Percentiles rank a stretch among this genome's conserved stretches.
These are phyloP conservation scores for Collariella sp. DNA, from an alignment of 495 filamentous ascomycete species.

Conservation along the genomic window DNA sequence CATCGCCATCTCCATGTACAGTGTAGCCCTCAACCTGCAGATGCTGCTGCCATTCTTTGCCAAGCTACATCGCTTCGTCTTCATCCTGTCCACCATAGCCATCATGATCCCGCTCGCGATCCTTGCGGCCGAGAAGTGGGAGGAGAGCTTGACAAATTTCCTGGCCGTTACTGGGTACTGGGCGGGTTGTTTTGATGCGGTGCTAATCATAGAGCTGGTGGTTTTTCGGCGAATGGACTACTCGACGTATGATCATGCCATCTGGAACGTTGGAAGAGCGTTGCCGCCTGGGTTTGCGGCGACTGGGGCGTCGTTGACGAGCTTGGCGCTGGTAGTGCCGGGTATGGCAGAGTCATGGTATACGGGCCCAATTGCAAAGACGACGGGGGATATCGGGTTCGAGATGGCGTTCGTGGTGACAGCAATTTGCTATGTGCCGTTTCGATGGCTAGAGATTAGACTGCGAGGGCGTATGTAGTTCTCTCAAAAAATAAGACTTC, in stretches of 20 bases:
- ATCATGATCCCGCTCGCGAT: conserved; percentile 44
- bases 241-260: conserved; percentile 33
- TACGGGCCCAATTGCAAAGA: conserved; percentile 41
- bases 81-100: conserved; percentile 36
- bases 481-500: no score
- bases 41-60: conserved; percentile 39
- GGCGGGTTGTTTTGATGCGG: conserved; percentile 42
- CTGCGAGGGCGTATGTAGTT: conserved; percentile 16
- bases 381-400: conserved; percentile 47
- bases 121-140: conserved; percentile 39
- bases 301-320: conserved; percentile 27
- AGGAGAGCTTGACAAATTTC: conserved; percentile 43
- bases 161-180: conserved; percentile 47
- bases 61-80: conserved; percentile 38
- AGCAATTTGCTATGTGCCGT: conserved; percentile 35
- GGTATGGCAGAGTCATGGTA: conserved; percentile 48
- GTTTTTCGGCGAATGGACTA: conserved; percentile 36
- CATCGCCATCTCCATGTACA: conserved; percentile 38
- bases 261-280: conserved; percentile 39
- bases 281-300: conserved; percentile 42
- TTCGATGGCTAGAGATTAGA: conserved; percentile 35
- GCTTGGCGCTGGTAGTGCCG: conserved; percentile 37
- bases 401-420: conserved; percentile 44
- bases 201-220: conserved; percentile 40
- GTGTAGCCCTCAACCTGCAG: conserved; percentile 45